Evolutionary conservation across 75 land plant species (phyloP).

Genomic region (Pinus albicaulis): DNA sequence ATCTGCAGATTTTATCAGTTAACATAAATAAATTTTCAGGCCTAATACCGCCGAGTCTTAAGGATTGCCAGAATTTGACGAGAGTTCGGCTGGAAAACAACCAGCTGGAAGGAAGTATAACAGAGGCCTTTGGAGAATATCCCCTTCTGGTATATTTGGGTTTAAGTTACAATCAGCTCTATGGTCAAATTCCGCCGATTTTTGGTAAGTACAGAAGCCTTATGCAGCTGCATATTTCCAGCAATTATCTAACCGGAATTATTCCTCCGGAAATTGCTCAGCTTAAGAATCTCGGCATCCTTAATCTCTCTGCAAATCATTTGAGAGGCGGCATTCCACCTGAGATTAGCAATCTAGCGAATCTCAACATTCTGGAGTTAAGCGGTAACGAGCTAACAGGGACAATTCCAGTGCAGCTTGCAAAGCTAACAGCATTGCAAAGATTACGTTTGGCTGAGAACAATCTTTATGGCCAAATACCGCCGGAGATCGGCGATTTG

Average conservation of each 20-base stretch:
- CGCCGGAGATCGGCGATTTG: conserved; percentile 8
- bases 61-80: conserved; percentile 15
- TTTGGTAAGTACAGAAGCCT: conserved; percentile 22
- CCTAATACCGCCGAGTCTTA: neutral
- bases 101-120: conserved; percentile 32
- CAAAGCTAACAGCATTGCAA: conserved; percentile 3
- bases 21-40: conserved; percentile 2
- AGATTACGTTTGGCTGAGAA: conserved; percentile 11
- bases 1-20: no score
- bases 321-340: conserved; percentile 22
- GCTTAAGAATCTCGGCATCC: conserved; percentile 3
- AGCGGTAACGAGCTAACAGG: conserved; percentile 23
- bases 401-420: conserved; percentile 24
- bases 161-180: conserved; percentile 27
- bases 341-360: conserved; percentile 14
- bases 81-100: conserved; percentile 15
- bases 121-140: conserved; percentile 23
- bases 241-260: conserved; percentile 28
- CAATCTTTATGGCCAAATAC: conserved; percentile 13
- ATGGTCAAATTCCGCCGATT: conserved; percentile 20
- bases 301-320: conserved; percentile 29
- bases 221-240: conserved; percentile 13
- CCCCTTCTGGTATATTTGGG: conserved; percentile 24
- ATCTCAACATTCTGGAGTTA: conserved; percentile 15
- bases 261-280: conserved; percentile 25